Conservation (phyloP, 2,329 filamentous ascomycete genomes). For the Talaromyces marneffei region DNA sequence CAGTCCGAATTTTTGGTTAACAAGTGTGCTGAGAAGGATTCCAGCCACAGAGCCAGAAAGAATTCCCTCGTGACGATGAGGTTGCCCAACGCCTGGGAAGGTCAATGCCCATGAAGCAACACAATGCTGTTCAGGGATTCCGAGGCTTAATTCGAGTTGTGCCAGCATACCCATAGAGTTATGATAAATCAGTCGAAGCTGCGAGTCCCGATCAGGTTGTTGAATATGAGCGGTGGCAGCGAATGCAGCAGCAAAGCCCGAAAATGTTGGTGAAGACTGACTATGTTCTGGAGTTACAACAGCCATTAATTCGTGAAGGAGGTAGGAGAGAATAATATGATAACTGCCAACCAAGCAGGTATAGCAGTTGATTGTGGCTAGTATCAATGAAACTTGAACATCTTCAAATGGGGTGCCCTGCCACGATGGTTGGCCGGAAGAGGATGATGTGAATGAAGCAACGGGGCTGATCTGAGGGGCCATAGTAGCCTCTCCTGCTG, state of each 20-base stretch:
- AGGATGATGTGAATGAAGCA: not conserved
- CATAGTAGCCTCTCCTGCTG: not conserved
- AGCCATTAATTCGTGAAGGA: slow-evolving; percentile 13
- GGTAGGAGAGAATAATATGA: slow-evolving; percentile 14
- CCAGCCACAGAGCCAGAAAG: slow-evolving; percentile 5
- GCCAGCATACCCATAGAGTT: slow-evolving; percentile 12
- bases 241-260: slow-evolving; percentile 2
- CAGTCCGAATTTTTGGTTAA: slow-evolving; percentile 10
- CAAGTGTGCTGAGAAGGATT: slow-evolving; percentile 6
- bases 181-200: slow-evolving; percentile 11
- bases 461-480: not conserved
- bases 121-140: slow-evolving; percentile 12
- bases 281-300: not conserved
- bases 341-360: slow-evolving; percentile 15
- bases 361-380: slow-evolving; percentile 15
- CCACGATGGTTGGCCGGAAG: not conserved
- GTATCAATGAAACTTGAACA: slow-evolving; percentile 10
- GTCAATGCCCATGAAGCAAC: slow-evolving; percentile 1
- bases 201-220: slow-evolving; percentile 7
- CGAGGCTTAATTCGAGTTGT: slow-evolving; percentile 10
- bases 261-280: slow-evolving; percentile 9
- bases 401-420: slow-evolving; percentile 7
- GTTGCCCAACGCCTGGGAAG: not conserved
- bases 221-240: not conserved
- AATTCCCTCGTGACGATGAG: not conserved